A percentile compares a stretch with the other conserved stretches of the same genome.
These are phyloP conservation scores for Nidularia sp. DNA, from an alignment of 768 basidiomycete genomes.

Conservation along the genomic window DNA sequence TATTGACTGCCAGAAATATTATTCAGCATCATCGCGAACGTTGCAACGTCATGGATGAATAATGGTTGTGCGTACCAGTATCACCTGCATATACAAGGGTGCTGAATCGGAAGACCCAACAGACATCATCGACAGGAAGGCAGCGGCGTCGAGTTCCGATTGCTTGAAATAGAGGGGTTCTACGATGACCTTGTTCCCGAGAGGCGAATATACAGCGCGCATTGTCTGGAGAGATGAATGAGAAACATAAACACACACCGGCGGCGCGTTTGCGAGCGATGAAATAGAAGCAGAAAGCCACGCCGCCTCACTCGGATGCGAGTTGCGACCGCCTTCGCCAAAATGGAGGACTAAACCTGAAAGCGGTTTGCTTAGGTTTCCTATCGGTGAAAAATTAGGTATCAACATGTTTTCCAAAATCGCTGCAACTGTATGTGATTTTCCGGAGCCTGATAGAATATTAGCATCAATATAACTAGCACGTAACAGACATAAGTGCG, in stretches of 20 bases:
- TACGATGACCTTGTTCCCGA: conserved; percentile 46
- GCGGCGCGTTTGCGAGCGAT: conserved; percentile 23
- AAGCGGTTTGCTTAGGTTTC: conserved; percentile 48
- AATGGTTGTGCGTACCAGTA: conserved; percentile 43
- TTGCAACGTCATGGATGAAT: not conserved
- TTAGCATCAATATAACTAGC: not conserved
- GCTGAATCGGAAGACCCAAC: conserved; percentile 56
- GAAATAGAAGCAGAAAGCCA: conserved; percentile 42
- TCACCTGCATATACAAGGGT: conserved; percentile 66
- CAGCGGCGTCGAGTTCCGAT: conserved; percentile 62
- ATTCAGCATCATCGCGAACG: not conserved
- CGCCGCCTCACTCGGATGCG: conserved; percentile 63
- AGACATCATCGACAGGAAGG: conserved; percentile 75
- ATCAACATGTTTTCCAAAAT: conserved; percentile 71
- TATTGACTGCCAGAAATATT: conserved; percentile 35
- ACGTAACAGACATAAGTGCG: not conserved
- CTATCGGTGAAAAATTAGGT: conserved; percentile 42
- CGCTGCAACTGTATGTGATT: conserved; percentile 68
- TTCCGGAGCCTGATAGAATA: conserved; percentile 50
- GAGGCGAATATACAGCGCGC: conserved; percentile 48
- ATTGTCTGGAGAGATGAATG: conserved; percentile 58
- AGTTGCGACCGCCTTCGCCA: conserved; percentile 57
- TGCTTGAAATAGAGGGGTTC: conserved; percentile 52
- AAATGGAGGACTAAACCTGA: conserved; percentile 66
- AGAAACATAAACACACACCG: conserved; percentile 53